Percentiles rank a stretch among this genome's conserved stretches.
Conservation (phyloP, 306 rosid genomes). For the Sophora flavescens region DNA sequence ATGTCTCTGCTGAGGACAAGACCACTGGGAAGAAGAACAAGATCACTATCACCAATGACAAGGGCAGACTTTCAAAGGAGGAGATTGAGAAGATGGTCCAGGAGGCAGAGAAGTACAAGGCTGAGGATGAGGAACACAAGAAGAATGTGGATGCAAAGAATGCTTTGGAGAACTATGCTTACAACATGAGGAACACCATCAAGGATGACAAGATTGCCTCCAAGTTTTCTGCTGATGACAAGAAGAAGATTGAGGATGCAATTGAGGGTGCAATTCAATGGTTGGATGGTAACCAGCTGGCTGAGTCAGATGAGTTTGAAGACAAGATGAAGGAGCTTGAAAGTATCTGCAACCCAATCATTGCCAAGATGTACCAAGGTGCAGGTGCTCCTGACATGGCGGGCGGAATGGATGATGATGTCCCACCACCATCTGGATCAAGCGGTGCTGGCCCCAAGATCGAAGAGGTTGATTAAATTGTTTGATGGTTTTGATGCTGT, state of each 20-base stretch:
- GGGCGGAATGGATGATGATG: slow-evolving; percentile 63
- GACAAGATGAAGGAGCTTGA: slow-evolving; percentile 73
- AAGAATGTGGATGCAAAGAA: slow-evolving; percentile 65
- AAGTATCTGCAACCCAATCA: slow-evolving; percentile 67
- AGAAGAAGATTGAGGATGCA: slow-evolving; percentile 70
- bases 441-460: slow-evolving; percentile 73
- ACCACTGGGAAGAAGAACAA: slow-evolving; percentile 63
- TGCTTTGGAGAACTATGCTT: slow-evolving; percentile 61
- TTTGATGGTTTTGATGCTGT: neutral
- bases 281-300: slow-evolving; percentile 70
- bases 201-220: slow-evolving; percentile 61
- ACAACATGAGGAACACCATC: slow-evolving; percentile 65
- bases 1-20: slow-evolving; percentile 68
- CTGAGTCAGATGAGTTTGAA: slow-evolving; percentile 67
- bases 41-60: slow-evolving; percentile 68
- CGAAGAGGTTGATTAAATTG: slow-evolving; percentile 65
- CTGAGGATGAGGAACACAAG: slow-evolving; percentile 71
- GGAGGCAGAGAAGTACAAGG: slow-evolving; percentile 75
- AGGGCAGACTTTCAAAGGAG: slow-evolving; percentile 62
- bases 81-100: slow-evolving; percentile 71
- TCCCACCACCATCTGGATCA: slow-evolving; percentile 52
- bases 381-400: slow-evolving; percentile 60
- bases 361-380: slow-evolving; percentile 73
- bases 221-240: slow-evolving; percentile 48
- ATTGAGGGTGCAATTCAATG: slow-evolving; percentile 60